These are phyloP conservation scores for Cystoderma amianthinum DNA, from an alignment of 768 basidiomycete genomes.

Conservation along the genomic window DNA sequence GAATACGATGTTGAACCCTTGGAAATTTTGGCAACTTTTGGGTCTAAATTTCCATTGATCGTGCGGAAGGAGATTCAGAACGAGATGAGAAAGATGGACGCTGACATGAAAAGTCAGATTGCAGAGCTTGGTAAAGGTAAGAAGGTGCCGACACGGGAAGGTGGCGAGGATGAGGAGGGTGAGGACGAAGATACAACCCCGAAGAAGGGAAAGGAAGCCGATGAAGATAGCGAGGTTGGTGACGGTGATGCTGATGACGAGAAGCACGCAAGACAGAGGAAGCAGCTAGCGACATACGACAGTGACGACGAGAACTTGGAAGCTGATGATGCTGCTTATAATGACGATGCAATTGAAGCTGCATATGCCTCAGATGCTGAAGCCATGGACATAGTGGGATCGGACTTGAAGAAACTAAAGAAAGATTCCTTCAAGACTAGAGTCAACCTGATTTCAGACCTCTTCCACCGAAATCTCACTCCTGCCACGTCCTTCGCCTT, in stretches of 20 bases:
- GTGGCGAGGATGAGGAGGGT: conserved; percentile 49
- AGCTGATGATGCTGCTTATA: conserved; percentile 30
- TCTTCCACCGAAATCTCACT: conserved; percentile 52
- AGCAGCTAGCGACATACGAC: conserved; percentile 74
- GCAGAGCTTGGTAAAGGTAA: conserved; percentile 82
- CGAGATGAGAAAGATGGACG: conserved; percentile 83
- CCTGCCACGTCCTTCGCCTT: conserved; percentile 73
- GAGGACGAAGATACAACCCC: conserved; percentile 36
- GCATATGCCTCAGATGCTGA: conserved; percentile 48
- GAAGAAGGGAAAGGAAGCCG: conserved; percentile 37
- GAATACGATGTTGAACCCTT: conserved; percentile 73
- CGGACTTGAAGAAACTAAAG: conserved; percentile 17
- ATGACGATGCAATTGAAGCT: conserved; percentile 59
- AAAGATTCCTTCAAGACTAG: conserved; percentile 29
- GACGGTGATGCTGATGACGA: conserved; percentile 80
- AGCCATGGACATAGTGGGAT: conserved; percentile 22
- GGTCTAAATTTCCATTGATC: conserved; percentile 65
- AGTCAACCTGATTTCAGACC: conserved; percentile 34
- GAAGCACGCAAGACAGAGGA: conserved; percentile 64
- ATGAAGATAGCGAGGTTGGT: conserved; percentile 69
- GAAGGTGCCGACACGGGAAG: conserved; percentile 33
- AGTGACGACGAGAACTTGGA: conserved; percentile 57
- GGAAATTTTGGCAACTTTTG: conserved; percentile 71
- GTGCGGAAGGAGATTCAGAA: conserved; percentile 81
- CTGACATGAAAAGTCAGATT: conserved; percentile 72